A percentile compares a stretch with the other conserved stretches of the same genome.
phyloP scores from a whole-genome alignment of 2,329 filamentous ascomycete species.

The Claviceps paspali region DNA sequence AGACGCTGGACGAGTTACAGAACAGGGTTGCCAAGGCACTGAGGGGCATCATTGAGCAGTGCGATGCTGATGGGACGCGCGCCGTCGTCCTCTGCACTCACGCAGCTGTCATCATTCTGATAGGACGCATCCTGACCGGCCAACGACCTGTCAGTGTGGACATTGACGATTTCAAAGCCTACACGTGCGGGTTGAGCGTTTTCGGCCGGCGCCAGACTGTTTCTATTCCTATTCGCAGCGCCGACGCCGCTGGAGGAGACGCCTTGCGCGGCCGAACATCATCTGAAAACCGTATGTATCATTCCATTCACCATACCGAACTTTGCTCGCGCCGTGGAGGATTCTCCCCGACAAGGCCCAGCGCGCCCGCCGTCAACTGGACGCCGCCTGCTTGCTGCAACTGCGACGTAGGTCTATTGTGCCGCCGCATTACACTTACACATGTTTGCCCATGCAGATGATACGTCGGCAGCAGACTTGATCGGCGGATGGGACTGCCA shows the following conservation, averaged over 20 bases:
- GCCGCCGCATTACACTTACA: too few species aligned
- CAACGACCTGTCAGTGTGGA: slow-evolving; percentile 54
- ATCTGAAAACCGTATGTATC: too few species aligned
- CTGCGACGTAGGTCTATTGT: too few species aligned
- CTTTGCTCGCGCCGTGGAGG: too few species aligned
- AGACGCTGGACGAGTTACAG: slow-evolving; percentile 67
- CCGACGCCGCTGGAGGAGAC: too few species aligned
- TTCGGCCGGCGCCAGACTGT: slow-evolving; percentile 27
- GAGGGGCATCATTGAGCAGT: slow-evolving; percentile 51
- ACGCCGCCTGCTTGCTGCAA: too few species aligned
- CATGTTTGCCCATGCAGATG: slow-evolving; percentile 3
- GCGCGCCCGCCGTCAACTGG: too few species aligned
- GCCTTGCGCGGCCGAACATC: too few species aligned
- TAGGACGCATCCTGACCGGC: slow-evolving; percentile 71
- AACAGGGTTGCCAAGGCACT: slow-evolving; percentile 60
- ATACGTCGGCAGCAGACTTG: slow-evolving; percentile 2
- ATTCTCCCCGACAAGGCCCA: too few species aligned
- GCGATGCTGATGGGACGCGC: slow-evolving; percentile 54
- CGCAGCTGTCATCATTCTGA: slow-evolving; percentile 75
- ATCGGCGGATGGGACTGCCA: slow-evolving; percentile 68
- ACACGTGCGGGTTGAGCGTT: slow-evolving; percentile 65
- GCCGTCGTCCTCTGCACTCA: slow-evolving; percentile 75
- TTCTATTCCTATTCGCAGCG: neutral
- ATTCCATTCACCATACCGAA: too few species aligned
- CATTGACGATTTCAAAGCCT: slow-evolving; percentile 70